These are phyloP conservation scores for Elaeis guineensis DNA, from an alignment of 176 grass and related monocot genomes.

Conservation along the genomic window DNA sequence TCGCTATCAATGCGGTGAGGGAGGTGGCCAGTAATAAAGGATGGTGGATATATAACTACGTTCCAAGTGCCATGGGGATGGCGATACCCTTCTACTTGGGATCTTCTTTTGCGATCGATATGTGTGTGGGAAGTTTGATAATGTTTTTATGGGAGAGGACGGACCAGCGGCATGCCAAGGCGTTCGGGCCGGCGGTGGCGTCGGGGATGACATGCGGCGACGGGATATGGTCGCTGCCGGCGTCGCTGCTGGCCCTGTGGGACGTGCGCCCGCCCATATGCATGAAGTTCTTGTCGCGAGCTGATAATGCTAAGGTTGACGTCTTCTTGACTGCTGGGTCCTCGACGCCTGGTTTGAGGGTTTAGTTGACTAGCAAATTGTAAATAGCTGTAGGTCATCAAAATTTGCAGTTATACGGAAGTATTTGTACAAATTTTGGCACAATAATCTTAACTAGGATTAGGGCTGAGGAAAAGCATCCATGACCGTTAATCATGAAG, in stretches of 20 bases:
- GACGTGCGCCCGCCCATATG: slow-evolving; percentile 26
- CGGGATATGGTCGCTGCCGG: slow-evolving; percentile 31
- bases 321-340: background rate
- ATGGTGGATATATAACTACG: slow-evolving; percentile 38
- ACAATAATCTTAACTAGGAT: too few relatives aligned
- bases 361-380: too few relatives aligned
- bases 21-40: slow-evolving; percentile 23
- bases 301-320: slow-evolving; percentile 12
- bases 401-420: too few relatives aligned
- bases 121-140: slow-evolving; percentile 39
- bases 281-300: slow-evolving; percentile 24
- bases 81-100: slow-evolving; percentile 55
- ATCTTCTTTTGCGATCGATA: slow-evolving; percentile 66
- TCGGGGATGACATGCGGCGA: slow-evolving; percentile 29
- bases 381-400: too few relatives aligned
- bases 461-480: too few relatives aligned
- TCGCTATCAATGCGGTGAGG: slow-evolving; percentile 45
- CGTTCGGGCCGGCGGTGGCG: slow-evolving; percentile 12
- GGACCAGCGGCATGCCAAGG: background rate
- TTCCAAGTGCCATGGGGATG: slow-evolving; percentile 58
- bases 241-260: slow-evolving; percentile 16
- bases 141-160: slow-evolving; percentile 19
- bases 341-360: too few relatives aligned
- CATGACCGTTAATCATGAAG: too few relatives aligned
- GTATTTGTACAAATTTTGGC: too few relatives aligned